Percentiles rank a stretch among this genome's conserved stretches.
These are phyloP conservation scores for Ophiostoma sp. DNA, from an alignment of 2,329 filamentous ascomycete species.

Conservation along the genomic window DNA sequence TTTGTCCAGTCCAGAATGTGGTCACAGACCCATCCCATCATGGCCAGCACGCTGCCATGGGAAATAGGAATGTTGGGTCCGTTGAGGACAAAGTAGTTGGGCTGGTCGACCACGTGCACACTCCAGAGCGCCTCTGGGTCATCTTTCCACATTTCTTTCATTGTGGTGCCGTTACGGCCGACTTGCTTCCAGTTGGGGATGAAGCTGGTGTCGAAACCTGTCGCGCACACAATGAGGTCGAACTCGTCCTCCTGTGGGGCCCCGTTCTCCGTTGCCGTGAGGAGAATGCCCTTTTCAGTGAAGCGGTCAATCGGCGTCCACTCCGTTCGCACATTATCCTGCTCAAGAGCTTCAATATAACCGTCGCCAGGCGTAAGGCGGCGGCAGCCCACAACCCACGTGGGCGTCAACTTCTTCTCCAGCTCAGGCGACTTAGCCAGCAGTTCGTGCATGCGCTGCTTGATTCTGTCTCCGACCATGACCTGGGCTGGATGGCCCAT, in stretches of 20 bases:
- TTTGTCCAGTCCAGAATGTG: constrained; percentile 22
- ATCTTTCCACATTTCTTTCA: constrained; percentile 23
- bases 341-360: constrained; percentile 38
- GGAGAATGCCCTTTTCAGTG: constrained; percentile 31
- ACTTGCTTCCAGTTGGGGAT: constrained; percentile 31
- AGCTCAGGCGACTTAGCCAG: constrained; percentile 35
- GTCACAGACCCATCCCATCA: constrained; percentile 18
- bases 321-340: constrained; percentile 41
- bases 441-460: constrained; percentile 12
- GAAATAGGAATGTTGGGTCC: constrained; percentile 20
- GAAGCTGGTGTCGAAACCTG: constrained; percentile 35
- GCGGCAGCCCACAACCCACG: constrained; percentile 40
- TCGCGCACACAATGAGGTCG: constrained; percentile 34
- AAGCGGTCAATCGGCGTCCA: constrained; percentile 37
- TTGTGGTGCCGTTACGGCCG: constrained; percentile 15
- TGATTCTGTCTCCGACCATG: constrained; percentile 3
- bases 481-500: constrained; percentile 10
- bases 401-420: constrained; percentile 40
- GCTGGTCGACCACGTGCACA: constrained; percentile 14
- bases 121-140: constrained; percentile 13
- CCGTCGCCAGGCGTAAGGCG: constrained; percentile 40
- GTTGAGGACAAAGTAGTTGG: constrained; percentile 22
- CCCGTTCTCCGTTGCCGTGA: constrained; percentile 28
- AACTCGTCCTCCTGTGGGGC: constrained; percentile 26
- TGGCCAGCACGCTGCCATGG: constrained; percentile 17